Conservation (phyloP, 2,329 filamentous ascomycete genomes). For the Emergomyces orientalis region DNA sequence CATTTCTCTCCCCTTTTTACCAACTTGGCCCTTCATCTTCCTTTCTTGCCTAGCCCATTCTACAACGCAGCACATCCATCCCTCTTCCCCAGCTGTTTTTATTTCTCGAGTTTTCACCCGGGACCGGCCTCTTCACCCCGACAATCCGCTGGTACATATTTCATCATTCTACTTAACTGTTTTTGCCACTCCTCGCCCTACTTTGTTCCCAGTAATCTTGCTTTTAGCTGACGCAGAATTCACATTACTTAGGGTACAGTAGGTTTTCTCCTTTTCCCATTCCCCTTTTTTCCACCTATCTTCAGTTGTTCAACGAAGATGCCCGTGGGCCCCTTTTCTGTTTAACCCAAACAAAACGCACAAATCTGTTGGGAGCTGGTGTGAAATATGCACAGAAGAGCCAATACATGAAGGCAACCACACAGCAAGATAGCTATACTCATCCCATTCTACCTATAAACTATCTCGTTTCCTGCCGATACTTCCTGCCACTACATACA, state of each 20-base stretch:
- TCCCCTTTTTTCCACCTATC: background rate
- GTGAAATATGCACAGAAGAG: background rate
- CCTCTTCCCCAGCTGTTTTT: background rate
- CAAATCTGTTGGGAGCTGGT: background rate
- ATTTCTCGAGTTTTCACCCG: background rate
- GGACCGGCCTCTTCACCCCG: background rate
- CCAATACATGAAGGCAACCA: background rate
- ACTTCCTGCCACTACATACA: constrained; percentile 1
- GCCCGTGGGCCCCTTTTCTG: too few relatives aligned
- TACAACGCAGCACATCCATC: background rate
- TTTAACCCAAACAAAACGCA: background rate
- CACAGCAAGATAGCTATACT: background rate
- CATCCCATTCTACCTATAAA: too few relatives aligned
- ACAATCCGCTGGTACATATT: too few relatives aligned
- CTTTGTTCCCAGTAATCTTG: background rate
- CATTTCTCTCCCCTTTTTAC: background rate
- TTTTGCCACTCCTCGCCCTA: too few relatives aligned
- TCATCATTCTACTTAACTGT: too few relatives aligned
- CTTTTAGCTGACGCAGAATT: background rate
- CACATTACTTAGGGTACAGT: background rate
- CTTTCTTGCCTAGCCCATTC: background rate
- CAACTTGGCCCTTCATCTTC: background rate
- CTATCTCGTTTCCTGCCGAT: constrained; percentile 1
- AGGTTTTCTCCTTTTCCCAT: background rate
- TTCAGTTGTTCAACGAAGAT: background rate